phyloP scores from a whole-genome alignment of 345 rosid genomes.

The Raphanus sativus region DNA sequence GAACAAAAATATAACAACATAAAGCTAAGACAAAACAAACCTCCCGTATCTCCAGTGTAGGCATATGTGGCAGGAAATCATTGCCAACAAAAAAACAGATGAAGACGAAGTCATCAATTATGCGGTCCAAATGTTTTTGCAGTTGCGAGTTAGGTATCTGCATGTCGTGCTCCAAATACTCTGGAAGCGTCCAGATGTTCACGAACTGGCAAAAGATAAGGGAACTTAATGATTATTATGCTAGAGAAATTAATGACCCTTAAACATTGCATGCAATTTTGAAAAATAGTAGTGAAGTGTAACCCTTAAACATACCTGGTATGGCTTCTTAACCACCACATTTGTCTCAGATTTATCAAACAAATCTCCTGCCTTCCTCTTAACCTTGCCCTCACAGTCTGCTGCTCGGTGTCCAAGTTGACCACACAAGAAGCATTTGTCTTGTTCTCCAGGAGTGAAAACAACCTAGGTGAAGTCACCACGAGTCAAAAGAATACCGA shows the following conservation, averaged over 20 bases:
- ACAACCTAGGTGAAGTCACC: conserved; percentile 56
- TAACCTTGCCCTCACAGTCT: conserved; percentile 74
- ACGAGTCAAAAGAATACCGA: neutral
- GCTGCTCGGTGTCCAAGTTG: conserved; percentile 88
- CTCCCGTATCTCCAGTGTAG: conserved; percentile 96
- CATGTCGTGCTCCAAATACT: conserved; percentile 85
- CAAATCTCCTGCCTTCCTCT: conserved; percentile 74
- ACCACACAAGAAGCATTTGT: conserved; percentile 91
- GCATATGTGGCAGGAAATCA: conserved; percentile 99
- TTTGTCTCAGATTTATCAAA: conserved; percentile 62
- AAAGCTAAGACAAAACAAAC: conserved; percentile 46
- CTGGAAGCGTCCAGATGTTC: conserved; percentile 90
- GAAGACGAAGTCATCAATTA: conserved; percentile 93
- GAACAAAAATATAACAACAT: neutral
- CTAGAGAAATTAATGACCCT: conserved; percentile 3
- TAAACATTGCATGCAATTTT: conserved; percentile 9
- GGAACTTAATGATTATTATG: conserved; percentile 13
- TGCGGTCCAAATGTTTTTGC: conserved; percentile 60
- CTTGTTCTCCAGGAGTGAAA: conserved; percentile 66
- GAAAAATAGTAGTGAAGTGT: neutral
- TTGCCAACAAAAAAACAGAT: conserved; percentile 98
- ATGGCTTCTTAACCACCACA: conserved; percentile 65
- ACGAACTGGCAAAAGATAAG: conserved; percentile 59
- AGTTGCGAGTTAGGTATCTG: conserved; percentile 54
- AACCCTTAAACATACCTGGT: conserved; percentile 55